These are phyloP conservation scores for Drosera spatulata DNA, from an alignment of 179 eudicot species.

Conservation along the genomic window DNA sequence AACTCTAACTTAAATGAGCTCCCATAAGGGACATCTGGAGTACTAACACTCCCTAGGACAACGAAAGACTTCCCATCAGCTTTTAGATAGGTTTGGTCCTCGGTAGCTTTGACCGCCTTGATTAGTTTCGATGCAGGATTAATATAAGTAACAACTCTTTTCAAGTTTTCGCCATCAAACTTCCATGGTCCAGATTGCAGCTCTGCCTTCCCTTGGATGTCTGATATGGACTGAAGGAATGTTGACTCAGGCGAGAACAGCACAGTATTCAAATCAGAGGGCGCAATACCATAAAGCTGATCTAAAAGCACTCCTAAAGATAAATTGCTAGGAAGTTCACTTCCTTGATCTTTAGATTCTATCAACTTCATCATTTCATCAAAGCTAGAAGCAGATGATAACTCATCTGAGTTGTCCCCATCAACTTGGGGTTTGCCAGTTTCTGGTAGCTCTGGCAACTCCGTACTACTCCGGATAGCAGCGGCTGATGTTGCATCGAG, in stretches of 20 bases:
- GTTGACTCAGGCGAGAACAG: conserved; percentile 63
- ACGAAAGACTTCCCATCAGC: conserved; percentile 60
- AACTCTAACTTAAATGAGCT: conserved; percentile 50
- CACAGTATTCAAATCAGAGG: conserved; percentile 56
- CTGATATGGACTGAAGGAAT: conserved; percentile 46
- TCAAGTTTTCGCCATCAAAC: conserved; percentile 31
- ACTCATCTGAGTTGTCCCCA: conserved; percentile 29
- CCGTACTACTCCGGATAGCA: conserved; percentile 9
- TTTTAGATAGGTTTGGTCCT: conserved; percentile 63
- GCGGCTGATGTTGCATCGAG: conserved; percentile 16
- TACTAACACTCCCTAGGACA: conserved; percentile 41
- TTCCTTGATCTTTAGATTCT: conserved; percentile 33
- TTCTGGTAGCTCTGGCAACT: conserved; percentile 28
- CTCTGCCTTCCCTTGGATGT: conserved; percentile 53
- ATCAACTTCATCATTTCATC: conserved; percentile 54
- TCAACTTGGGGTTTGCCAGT: conserved; percentile 19
- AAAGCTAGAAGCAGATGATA: conserved; percentile 30
- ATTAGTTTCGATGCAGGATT: conserved; percentile 63
- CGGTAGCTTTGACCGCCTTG: conserved; percentile 72
- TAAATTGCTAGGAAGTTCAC: conserved; percentile 55
- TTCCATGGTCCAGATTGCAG: conserved; percentile 69
- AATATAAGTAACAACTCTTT: conserved; percentile 56
- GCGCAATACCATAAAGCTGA: conserved; percentile 30
- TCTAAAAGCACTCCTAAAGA: conserved; percentile 76
- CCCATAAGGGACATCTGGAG: conserved; percentile 90